A percentile compares a stretch with the other conserved stretches of the same genome.
phyloP scores from a whole-genome alignment of 345 rosid genomes.

The Barbarea vulgaris region DNA sequence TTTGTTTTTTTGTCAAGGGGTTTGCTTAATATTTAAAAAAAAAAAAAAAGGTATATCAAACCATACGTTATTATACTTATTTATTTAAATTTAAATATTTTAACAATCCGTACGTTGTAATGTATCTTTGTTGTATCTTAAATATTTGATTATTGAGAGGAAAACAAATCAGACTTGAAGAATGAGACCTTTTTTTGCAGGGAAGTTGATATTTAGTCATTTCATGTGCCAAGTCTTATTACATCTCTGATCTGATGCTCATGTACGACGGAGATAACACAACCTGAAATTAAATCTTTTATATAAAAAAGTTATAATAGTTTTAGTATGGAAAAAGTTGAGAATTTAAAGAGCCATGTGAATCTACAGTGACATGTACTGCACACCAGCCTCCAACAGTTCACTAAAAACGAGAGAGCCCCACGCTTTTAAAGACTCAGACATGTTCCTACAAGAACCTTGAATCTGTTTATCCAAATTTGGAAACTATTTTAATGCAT shows the following conservation, averaged over 20 bases:
- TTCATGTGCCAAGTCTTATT: slow-evolving; percentile 25
- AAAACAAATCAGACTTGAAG: slow-evolving; percentile 11
- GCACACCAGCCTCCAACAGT: slow-evolving; percentile 21
- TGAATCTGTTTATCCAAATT: slow-evolving; percentile 10
- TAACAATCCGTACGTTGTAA: background rate
- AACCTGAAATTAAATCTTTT: background rate
- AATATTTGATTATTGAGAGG: background rate
- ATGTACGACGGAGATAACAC: slow-evolving; percentile 35
- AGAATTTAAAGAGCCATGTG: slow-evolving; percentile 41
- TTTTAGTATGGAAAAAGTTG: background rate
- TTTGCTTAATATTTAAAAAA: background rate
- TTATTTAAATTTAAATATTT: background rate
- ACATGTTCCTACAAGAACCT: slow-evolving; percentile 29
- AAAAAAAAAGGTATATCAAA: background rate
- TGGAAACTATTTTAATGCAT: slow-evolving; percentile 37
- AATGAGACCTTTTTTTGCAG: slow-evolving; percentile 21
- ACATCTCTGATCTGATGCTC: slow-evolving; percentile 15
- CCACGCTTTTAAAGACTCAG: slow-evolving; percentile 22
- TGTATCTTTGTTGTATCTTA: background rate
- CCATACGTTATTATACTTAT: background rate
- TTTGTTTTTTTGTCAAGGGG: background rate
- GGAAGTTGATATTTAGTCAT: slow-evolving; percentile 23
- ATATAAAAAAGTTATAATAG: background rate
- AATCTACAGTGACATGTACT: slow-evolving; percentile 30
- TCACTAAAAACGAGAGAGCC: slow-evolving; percentile 32